Base-by-base conservation (phyloP, 768 basidiomycete genomes). In the Mycena polygramma region DNA sequence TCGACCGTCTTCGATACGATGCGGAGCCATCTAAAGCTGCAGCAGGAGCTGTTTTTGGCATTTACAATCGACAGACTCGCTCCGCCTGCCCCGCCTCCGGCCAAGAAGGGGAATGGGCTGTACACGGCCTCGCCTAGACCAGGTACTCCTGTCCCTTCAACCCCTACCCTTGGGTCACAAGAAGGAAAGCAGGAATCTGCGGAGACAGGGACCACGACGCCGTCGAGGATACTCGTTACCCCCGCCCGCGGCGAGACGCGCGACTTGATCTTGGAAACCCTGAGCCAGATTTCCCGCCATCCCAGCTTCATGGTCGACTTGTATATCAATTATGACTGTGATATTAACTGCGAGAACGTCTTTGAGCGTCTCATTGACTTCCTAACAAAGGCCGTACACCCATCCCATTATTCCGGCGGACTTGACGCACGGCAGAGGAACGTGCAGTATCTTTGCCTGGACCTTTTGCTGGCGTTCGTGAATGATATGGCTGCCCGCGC, bases 271-370 rank as follows among this genome's bases (percentile, higher is more conserved):
- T 83, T 99, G 68, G 97, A 98, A 79, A 93, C 93, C 7, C 83
- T 99, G 30, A 88, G 88, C 63, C 92, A 94, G 63, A 88, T 97
- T 52, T 92, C 94, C 19, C 86, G 92, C 4, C 90, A 93, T 75
- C 90, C 94, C 2, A 94, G 92, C 77, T 97, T 97, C 83, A 95
- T 98, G 93, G 94, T 97, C 54, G 96, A 99, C 76, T 84, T 98
- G 17, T 99, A 95, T 83, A 87, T 91, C 63, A 99, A 99, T 79
- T 99, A 98, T 79, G 98, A 99, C 78, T 98, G 96, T 76, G 96
- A 98, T 76, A 90, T 93, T 73, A 97, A 98, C 76, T 96, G 95
- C 79, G 98, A 99, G 83, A 97, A 99, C 79, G 81, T 99, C 65
- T 97, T 97, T 74, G 97, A 99, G 78, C 86, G 94, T 19, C 82